Evolutionary conservation across 352 stramenopile genomes (phyloP), one percentile per base, ranked within the genome.

Genomic region (Pilasporangium apinafurcum): DNA sequence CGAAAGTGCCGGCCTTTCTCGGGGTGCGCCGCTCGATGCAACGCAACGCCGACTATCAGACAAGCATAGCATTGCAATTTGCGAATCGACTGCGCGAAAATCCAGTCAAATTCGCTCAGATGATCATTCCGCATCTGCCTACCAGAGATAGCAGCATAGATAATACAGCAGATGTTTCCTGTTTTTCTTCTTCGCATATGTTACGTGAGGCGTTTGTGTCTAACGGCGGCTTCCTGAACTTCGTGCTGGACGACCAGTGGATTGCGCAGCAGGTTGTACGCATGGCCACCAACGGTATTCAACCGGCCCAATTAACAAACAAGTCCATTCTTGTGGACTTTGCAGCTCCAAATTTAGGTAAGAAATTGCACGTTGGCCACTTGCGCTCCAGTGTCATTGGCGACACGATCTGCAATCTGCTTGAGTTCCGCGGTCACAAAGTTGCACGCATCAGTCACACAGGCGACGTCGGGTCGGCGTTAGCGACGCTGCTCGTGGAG

Each of bases 311-410:
- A n/a, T n/a, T n/a, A n/a, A n/a, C n/a, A n/a, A 59, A 43, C 50
- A 62, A 71, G 43, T 44, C 44, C 13, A 69, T 89, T 40, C 59
- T 93, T 3, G 79, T 91, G 43, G 81, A 93, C 50, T 93, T 91
- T 62, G 76, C 73, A 24, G 75, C 78, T 5, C 81, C 81, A 2
- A 93, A 93, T 42, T 79, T 90, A 30, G 81, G 81, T 56, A 93
- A 91, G 62, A 88, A 88, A 49, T 57, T 93, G 18, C 81, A 93
- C 37, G 81, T 93, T 13, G 81, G 78, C 8, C 81, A 93, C 37
- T 55, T 93, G 48, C 71, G 81, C 5, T 90, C 81, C 14, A 87
- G 73, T 28, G 81, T 88, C 12, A 64, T 93, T 14, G 78, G 81
- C 29, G 81, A 93, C 49, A 87, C 74, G 26, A 61, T 93, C 45